phyloP scores from a whole-genome alignment of 1,139 yeast species.

The Yamadazyma epiphylla region DNA sequence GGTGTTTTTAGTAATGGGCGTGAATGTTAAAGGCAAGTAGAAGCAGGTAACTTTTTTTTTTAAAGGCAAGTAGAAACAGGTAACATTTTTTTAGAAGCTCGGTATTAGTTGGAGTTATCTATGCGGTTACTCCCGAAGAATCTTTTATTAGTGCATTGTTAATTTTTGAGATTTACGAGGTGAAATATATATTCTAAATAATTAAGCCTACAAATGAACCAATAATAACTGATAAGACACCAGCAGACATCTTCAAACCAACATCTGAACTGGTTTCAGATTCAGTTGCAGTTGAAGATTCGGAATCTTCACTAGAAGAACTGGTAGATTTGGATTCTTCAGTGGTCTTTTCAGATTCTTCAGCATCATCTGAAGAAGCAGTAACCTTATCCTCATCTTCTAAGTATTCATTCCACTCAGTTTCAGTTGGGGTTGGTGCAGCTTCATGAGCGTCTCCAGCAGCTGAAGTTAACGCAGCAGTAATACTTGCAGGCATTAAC shows the following conservation, averaged over 20 bases:
- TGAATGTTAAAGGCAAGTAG: no score
- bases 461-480: slow-evolving; percentile 18
- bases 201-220: slow-evolving; percentile 9
- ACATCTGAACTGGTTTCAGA: slow-evolving; percentile 21
- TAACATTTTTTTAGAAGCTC: no score
- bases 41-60: no score
- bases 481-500: slow-evolving; percentile 43
- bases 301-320: slow-evolving; percentile 2
- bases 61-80: no score
- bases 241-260: slow-evolving; percentile 6
- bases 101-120: no score
- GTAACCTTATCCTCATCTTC: slow-evolving; percentile 6
- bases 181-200: no score
- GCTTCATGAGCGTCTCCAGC: slow-evolving; percentile 12
- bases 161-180: no score
- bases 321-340: slow-evolving; percentile 4
- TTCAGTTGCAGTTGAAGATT: slow-evolving; percentile 9
- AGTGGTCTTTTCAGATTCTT: slow-evolving; percentile 2
- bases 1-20: no score
- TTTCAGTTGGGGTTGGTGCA: slow-evolving; percentile 10
- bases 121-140: no score
- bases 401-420: slow-evolving; percentile 10
- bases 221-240: slow-evolving; percentile 7
- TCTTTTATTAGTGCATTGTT: no score
- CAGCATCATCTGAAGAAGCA: slow-evolving; percentile 1